Evolutionary conservation across 768 basidiomycete genomes (phyloP).

Genomic region (Rickenella mellea): DNA sequence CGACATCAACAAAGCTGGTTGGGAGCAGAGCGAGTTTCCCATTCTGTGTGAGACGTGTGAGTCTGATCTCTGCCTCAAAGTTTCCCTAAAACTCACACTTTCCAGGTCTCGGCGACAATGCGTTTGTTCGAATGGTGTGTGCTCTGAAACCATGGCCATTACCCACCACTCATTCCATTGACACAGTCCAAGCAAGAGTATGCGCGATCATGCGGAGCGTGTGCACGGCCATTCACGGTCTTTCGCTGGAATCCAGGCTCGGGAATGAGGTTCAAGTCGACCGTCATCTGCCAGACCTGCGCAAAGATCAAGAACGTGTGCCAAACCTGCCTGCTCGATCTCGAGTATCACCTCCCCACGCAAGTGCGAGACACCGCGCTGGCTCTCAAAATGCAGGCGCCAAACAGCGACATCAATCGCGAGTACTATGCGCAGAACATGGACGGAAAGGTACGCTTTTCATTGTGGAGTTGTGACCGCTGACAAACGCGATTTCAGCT

Average conservation of each 20-base stretch:
- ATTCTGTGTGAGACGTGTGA: slow-evolving; percentile 89
- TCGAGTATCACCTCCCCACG: slow-evolving; percentile 92
- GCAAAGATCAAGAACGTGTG: slow-evolving; percentile 95
- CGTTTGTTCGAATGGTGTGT: slow-evolving; percentile 89
- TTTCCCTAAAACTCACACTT: slow-evolving; percentile 1
- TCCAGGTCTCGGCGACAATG: slow-evolving; percentile 77
- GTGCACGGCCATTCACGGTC: slow-evolving; percentile 91
- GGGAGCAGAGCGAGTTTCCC: slow-evolving; percentile 91
- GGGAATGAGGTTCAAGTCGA: slow-evolving; percentile 92
- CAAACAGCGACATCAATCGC: slow-evolving; percentile 94
- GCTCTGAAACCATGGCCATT: slow-evolving; percentile 1
- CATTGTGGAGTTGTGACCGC: not conserved
- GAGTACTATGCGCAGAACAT: slow-evolving; percentile 93
- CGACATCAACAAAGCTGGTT: slow-evolving; percentile 92
- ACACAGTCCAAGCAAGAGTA: slow-evolving; percentile 91
- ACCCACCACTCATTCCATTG: not conserved
- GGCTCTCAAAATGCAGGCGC: slow-evolving; percentile 76
- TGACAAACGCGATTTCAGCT: slow-evolving; percentile 33
- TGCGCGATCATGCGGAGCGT: slow-evolving; percentile 93
- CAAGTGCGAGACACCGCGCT: slow-evolving; percentile 96
- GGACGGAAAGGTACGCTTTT: slow-evolving; percentile 60
- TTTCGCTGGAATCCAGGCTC: slow-evolving; percentile 98
- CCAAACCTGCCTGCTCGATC: slow-evolving; percentile 93
- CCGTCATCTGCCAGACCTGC: slow-evolving; percentile 94
- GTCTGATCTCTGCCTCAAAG: slow-evolving; percentile 18